These are phyloP conservation scores for Talaromyces rugulosus DNA, from an alignment of 2,329 filamentous ascomycete genomes.

Conservation along the genomic window DNA sequence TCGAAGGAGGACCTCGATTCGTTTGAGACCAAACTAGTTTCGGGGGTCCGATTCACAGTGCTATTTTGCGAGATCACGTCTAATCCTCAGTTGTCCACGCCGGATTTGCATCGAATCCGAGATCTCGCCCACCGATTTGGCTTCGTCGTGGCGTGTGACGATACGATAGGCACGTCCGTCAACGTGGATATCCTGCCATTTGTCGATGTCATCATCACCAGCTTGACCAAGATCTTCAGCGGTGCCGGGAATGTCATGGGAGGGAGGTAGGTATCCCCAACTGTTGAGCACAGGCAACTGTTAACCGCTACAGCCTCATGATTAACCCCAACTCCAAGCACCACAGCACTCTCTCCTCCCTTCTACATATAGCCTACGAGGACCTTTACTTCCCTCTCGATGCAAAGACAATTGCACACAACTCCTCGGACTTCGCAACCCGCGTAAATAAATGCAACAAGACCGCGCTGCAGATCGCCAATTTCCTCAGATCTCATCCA, in stretches of 20 bases:
- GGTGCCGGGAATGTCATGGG: constrained; percentile 17
- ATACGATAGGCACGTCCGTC: constrained; percentile 14
- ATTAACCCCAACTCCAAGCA: constrained; percentile 46
- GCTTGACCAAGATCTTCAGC: constrained; percentile 17
- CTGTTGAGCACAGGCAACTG: background rate
- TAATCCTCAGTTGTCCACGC: constrained; percentile 13
- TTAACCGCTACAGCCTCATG: constrained; percentile 29
- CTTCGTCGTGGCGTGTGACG: constrained; percentile 15
- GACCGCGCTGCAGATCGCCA: constrained; percentile 19
- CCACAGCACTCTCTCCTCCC: constrained; percentile 34
- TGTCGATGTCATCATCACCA: constrained; percentile 14
- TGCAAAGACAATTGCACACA: constrained; percentile 18
- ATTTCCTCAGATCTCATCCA: constrained; percentile 16
- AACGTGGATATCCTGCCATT: constrained; percentile 14
- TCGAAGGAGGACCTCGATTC: constrained; percentile 9
- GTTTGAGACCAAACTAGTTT: constrained; percentile 5
- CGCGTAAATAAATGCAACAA: constrained; percentile 19
- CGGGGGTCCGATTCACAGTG: constrained; percentile 2
- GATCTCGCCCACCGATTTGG: constrained; percentile 8
- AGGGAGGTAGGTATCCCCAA: constrained; percentile 4
- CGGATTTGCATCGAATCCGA: constrained; percentile 12
- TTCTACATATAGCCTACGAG: constrained; percentile 16
- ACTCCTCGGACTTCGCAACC: constrained; percentile 19
- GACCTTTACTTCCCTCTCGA: constrained; percentile 21
- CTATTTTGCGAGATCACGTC: constrained; percentile 13